Evolutionary conservation across 495 filamentous ascomycete genomes (phyloP), one percentile per base, ranked within the genome.

Genomic region (Geopyxis carbonaria): DNA sequence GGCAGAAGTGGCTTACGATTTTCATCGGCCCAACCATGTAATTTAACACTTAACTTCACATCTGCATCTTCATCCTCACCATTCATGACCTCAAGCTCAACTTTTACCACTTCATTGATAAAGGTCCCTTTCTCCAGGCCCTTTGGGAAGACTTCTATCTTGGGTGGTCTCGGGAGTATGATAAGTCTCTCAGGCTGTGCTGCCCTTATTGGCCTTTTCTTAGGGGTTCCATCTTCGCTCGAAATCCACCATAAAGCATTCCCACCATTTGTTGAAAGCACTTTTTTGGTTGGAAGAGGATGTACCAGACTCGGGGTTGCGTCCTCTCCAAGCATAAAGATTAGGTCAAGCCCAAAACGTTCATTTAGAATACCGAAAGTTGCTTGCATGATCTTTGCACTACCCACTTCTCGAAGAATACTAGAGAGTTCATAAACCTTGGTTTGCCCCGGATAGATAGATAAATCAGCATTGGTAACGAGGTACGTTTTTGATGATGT

Each of bases 161-260:
- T 95, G 0, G 89, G 89, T 28, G 89, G 89, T 52, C 89, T 79
- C 3, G 87, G 89, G 40, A 83, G 64, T 23, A 95, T 73, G 32
- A 69, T 79, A 22, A 78, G 66, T 45, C 60, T 45, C 13, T 64
- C 61, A 8, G 68, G 61, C 24, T 69, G 61, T 18, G 49, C 43
- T 28, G 67, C 59, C 16, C 65, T 59, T 3, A 78, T 31, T 23
- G 56, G 63, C 46, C 64, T 69, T 22, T 60, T 61, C 10, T 34
- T 46, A 20, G 59, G 5, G 21, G 40, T 37, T 10, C 40, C 47
- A 6, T 45, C 41, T 11, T 20, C 44, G 1, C 30, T 29, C 25
- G 42, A 20, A 3, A 47, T 34, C 45, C 46, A 55, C 46, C 55
- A 48, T 4, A 46, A 40, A 1, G 34, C 39, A 15, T 19, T 40